Percentiles rank a stretch among this genome's conserved stretches.
Evolutionary conservation across 257 asterid genomes (phyloP).

Genomic region (Plantago major): DNA sequence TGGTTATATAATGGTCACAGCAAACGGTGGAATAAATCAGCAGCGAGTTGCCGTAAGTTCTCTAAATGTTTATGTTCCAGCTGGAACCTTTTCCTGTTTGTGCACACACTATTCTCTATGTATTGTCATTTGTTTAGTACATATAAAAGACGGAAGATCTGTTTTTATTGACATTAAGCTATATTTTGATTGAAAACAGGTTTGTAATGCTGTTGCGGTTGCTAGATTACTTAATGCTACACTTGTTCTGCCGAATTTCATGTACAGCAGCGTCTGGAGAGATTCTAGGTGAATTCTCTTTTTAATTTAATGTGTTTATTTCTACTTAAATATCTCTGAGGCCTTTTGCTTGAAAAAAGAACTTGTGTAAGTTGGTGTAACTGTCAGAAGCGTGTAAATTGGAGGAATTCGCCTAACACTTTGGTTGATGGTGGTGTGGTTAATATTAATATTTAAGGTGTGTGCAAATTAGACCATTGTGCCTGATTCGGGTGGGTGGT

Average conservation of each 20-base stretch:
- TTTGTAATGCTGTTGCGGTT: constrained; percentile 96
- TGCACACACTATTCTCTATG: neutral
- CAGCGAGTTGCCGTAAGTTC: constrained; percentile 97
- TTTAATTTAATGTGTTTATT: constrained; percentile 8
- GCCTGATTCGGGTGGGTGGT: too few relatives aligned
- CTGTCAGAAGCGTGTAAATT: too few relatives aligned
- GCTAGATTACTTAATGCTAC: constrained; percentile 97
- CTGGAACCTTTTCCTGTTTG: constrained; percentile 11
- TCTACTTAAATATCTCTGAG: constrained; percentile 2
- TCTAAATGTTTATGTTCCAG: constrained; percentile 22
- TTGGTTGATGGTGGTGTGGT: too few relatives aligned
- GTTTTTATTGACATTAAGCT: neutral
- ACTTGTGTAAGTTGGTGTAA: constrained; percentile 5
- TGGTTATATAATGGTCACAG: constrained; percentile 88
- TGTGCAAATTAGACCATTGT: too few relatives aligned
- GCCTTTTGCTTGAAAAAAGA: constrained; percentile 3
- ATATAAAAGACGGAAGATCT: neutral
- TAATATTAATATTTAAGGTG: too few relatives aligned
- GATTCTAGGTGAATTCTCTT: constrained; percentile 61
- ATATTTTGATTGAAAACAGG: constrained; percentile 41
- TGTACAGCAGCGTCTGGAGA: constrained; percentile 97
- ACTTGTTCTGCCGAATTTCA: constrained; percentile 82
- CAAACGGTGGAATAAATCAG: constrained; percentile 99
- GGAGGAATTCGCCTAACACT: too few relatives aligned
- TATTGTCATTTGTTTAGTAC: neutral